These are phyloP conservation scores for Dorcoceras hygrometricum DNA, from an alignment of 257 asterid species.

Conservation along the genomic window DNA sequence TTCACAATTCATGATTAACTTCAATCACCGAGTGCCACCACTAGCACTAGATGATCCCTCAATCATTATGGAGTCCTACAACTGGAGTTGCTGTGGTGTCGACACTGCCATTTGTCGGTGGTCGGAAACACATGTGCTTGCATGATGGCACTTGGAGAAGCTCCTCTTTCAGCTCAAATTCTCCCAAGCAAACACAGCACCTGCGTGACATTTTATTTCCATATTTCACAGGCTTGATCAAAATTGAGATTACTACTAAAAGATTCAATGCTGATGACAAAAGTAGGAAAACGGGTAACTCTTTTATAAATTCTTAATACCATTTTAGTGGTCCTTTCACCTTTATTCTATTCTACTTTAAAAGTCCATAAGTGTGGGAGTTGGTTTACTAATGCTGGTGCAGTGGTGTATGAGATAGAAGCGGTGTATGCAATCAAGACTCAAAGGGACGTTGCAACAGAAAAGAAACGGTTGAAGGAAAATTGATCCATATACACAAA, in stretches of 20 bases:
- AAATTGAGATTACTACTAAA: background rate
- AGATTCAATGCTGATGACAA: background rate
- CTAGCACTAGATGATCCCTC: conserved; percentile 23
- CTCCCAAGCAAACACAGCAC: conserved; percentile 86
- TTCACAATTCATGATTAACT: background rate
- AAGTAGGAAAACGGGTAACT: background rate
- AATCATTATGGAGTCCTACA: conserved; percentile 3
- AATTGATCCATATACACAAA: too few relatives aligned
- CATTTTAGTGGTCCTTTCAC: background rate
- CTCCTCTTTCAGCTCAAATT: conserved; percentile 60
- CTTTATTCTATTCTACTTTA: conserved; percentile 18
- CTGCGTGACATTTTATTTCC: conserved; percentile 30
- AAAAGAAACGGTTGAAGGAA: too few relatives aligned
- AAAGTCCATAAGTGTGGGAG: background rate
- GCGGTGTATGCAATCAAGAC: too few relatives aligned
- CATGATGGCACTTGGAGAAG: conserved; percentile 54
- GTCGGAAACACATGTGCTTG: conserved; percentile 44
- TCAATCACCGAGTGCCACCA: background rate
- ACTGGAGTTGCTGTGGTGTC: background rate
- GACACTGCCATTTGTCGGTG: conserved; percentile 9
- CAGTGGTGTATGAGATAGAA: too few relatives aligned
- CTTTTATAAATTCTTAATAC: background rate
- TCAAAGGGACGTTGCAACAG: too few relatives aligned
- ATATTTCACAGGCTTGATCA: background rate
- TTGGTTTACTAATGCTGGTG: too few relatives aligned